Evolutionary conservation across 176 grass and related monocot genomes (phyloP), one percentile per base, ranked within the genome.

Genomic region (Canna indica): DNA sequence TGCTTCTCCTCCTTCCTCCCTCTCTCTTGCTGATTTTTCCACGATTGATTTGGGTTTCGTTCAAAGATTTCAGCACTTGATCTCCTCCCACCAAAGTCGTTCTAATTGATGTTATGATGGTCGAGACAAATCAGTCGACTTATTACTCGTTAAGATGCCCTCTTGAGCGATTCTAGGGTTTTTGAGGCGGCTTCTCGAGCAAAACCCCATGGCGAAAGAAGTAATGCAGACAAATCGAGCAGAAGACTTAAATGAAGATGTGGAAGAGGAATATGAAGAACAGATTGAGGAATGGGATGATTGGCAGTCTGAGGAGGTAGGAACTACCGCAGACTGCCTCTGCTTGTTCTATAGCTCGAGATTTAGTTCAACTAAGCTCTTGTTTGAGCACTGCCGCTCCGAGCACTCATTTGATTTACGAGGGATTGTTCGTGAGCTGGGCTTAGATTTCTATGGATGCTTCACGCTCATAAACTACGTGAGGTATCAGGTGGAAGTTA

Each of bases 401-500:
- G 57, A 85, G 54, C 94, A 99, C 73, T 7, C 63, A 22, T 93
- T 99, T 35, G 80, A 88, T 78, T 99, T 99, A 75, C 29, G 78
- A 39, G 2, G 22, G 18, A 36, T 88, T 56, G 81, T 85, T 8
- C 81, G 65, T 59, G 72, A 86, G 45, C 53, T 81, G 29, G 59
- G 69, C 75, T 83, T 99, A 65, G 86, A 88, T 82, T 99, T 99
- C 66, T 99, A 99, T 76, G 84, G 89, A 0, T 88, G 86, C 29
- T 80, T 99, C 70, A 99, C 80, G 82, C 86, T 93, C 61, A 75
- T 93, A 53, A 99, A 99, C 69, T 99, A 90, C 57, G 64, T 93
- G 15, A 81, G 89, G 4, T 90, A 77, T 73, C 86, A 90, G 89
- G 94, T 99, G 17, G 57, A 15, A 27, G 54, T 24, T 8, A 4